Percentiles rank a stretch among this genome's conserved stretches.
Conservation (phyloP, 768 basidiomycete species). For the Austroboletus eburneus region DNA sequence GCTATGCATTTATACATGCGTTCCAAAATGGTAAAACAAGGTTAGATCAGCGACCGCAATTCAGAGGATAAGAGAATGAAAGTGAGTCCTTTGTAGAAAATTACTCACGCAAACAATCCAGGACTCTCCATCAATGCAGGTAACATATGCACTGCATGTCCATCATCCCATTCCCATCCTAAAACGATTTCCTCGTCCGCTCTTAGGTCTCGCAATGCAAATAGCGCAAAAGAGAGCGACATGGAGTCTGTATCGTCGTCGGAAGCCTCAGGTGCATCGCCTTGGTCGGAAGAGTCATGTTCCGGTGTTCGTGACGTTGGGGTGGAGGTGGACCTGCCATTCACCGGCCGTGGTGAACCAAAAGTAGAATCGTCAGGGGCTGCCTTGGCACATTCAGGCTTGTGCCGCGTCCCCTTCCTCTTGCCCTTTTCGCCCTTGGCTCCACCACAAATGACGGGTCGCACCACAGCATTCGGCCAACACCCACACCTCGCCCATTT, state of each 20-base stretch:
- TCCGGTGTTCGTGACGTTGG: slow-evolving; percentile 4
- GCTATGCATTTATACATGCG: slow-evolving; percentile 24
- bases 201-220: slow-evolving; percentile 70
- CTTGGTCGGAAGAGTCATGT: slow-evolving; percentile 18
- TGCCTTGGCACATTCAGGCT: slow-evolving; percentile 13
- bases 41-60: slow-evolving; percentile 11
- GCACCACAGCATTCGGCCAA: slow-evolving; percentile 43
- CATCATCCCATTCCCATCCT: slow-evolving; percentile 98
- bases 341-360: slow-evolving; percentile 5
- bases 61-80: background rate
- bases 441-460: slow-evolving; percentile 39
- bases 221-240: slow-evolving; percentile 69
- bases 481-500: slow-evolving; percentile 56
- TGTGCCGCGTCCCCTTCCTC: slow-evolving; percentile 17
- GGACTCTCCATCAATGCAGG: slow-evolving; percentile 63
- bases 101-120: slow-evolving; percentile 53
- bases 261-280: slow-evolving; percentile 9
- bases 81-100: slow-evolving; percentile 1
- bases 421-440: slow-evolving; percentile 12
- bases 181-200: slow-evolving; percentile 83
- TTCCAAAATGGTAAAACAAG: background rate
- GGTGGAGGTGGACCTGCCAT: slow-evolving; percentile 10
- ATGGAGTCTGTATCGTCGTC: slow-evolving; percentile 29
- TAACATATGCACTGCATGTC: slow-evolving; percentile 74
- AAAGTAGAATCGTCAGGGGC: slow-evolving; percentile 1